Evolutionary conservation across 2,329 filamentous ascomycete species (phyloP).

Genomic region (Colletotrichum chrysophilum): DNA sequence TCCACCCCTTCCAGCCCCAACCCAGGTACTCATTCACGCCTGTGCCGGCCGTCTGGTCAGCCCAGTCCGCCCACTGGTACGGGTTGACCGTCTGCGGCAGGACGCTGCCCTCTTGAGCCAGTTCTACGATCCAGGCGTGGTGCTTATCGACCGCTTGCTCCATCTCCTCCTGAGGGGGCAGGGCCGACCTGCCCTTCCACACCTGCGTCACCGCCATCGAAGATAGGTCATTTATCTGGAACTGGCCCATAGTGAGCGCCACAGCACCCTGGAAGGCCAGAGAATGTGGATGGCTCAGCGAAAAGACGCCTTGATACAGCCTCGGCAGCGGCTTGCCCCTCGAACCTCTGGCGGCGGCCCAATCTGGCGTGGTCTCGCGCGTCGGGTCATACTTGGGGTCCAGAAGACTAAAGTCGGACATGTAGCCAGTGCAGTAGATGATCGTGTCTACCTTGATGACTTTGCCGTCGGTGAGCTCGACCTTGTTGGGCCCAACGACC

Average conservation of each 20-base stretch:
- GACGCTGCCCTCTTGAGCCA: neutral
- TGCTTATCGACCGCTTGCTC: neutral
- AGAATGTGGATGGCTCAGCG: slow-evolving; percentile 36
- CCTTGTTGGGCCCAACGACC: slow-evolving; percentile 21
- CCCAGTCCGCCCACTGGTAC: slow-evolving; percentile 35
- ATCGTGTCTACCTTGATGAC: slow-evolving; percentile 28
- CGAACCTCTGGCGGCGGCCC: slow-evolving; percentile 23
- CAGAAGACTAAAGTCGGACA: too few species aligned
- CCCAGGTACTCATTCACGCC: slow-evolving; percentile 42
- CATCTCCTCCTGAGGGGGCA: slow-evolving; percentile 30
- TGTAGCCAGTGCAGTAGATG: slow-evolving; percentile 30
- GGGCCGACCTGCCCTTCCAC: slow-evolving; percentile 34
- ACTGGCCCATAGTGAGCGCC: slow-evolving; percentile 30
- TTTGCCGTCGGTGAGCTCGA: slow-evolving; percentile 26
- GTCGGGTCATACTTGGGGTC: too few species aligned
- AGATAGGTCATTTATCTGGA: slow-evolving; percentile 37
- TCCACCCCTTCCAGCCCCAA: slow-evolving; percentile 44
- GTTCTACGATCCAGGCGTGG: too few species aligned
- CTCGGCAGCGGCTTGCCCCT: slow-evolving; percentile 28
- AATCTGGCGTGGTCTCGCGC: neutral
- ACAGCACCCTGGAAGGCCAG: slow-evolving; percentile 32
- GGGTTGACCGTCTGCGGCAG: slow-evolving; percentile 23
- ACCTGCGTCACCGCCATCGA: slow-evolving; percentile 42
- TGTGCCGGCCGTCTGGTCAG: slow-evolving; percentile 43
- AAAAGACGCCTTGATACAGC: too few species aligned